phyloP scores from a whole-genome alignment of 148 eudicot species.

The Vaccinium corymbosum region DNA sequence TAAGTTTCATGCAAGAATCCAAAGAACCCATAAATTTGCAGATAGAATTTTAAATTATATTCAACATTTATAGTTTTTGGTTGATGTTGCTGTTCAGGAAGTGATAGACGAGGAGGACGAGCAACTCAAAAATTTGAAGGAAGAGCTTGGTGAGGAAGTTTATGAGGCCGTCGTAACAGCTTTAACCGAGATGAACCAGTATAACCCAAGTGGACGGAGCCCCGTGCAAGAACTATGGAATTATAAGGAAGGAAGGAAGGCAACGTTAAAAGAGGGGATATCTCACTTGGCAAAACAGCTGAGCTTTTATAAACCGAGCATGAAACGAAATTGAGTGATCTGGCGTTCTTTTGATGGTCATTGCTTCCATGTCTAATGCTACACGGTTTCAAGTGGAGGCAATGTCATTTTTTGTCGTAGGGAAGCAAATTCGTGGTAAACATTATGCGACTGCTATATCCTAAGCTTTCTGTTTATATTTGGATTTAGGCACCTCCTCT shows the following conservation, averaged over 20 bases:
- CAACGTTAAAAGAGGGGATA: constrained; percentile 2
- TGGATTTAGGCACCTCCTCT: too few relatives aligned
- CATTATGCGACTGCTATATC: too few relatives aligned
- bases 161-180: not conserved
- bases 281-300: constrained; percentile 27
- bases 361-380: too few relatives aligned
- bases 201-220: not conserved
- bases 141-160: not conserved
- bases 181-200: not conserved
- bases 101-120: not conserved
- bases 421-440: too few relatives aligned
- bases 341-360: too few relatives aligned
- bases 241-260: not conserved
- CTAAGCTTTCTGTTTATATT: too few relatives aligned
- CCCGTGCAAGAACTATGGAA: not conserved
- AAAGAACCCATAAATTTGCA: too few relatives aligned
- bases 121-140: not conserved
- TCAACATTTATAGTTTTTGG: too few relatives aligned
- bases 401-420: too few relatives aligned
- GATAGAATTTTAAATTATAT: too few relatives aligned
- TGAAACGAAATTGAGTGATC: not conserved
- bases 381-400: too few relatives aligned
- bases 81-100: not conserved
- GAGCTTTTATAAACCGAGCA: constrained; percentile 20
- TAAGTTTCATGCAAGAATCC: too few relatives aligned